phyloP scores from a whole-genome alignment of 495 filamentous ascomycete genomes.

The Lichenothelia convexa region DNA sequence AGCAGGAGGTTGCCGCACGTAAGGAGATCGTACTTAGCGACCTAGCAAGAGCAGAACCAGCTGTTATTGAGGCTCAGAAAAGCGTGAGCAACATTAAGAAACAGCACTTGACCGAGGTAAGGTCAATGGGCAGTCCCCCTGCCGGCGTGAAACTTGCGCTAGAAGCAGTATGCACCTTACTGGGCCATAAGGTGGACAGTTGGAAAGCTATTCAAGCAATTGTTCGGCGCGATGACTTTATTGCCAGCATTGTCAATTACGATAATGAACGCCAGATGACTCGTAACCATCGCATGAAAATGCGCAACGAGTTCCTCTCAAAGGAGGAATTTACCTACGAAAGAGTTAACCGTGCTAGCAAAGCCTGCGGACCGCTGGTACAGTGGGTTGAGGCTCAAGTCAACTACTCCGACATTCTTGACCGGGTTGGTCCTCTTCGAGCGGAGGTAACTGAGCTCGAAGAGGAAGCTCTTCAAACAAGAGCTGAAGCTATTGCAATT shows the following conservation, averaged over 20 bases:
- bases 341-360: constrained; percentile 83
- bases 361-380: constrained; percentile 89
- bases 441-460: constrained; percentile 80
- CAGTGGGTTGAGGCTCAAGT: constrained; percentile 97
- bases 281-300: constrained; percentile 54
- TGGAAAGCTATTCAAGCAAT: constrained; percentile 85
- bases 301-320: constrained; percentile 81
- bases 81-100: constrained; percentile 96
- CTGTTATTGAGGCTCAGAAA: constrained; percentile 78
- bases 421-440: constrained; percentile 81
- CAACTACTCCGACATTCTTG: constrained; percentile 89
- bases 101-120: constrained; percentile 90
- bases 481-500: constrained; percentile 81
- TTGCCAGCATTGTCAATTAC: constrained; percentile 93
- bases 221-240: constrained; percentile 84
- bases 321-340: constrained; percentile 93
- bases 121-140: constrained; percentile 87
- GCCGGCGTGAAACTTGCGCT: constrained; percentile 77
- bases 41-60: constrained; percentile 80
- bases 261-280: constrained; percentile 96
- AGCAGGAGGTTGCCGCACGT: constrained; percentile 68
- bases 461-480: constrained; percentile 77
- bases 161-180: constrained; percentile 83
- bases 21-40: constrained; percentile 74
- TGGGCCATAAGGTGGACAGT: constrained; percentile 74